These are phyloP conservation scores for Starmerella bacillaris DNA, from an alignment of 805 yeast species.

Conservation along the genomic window DNA sequence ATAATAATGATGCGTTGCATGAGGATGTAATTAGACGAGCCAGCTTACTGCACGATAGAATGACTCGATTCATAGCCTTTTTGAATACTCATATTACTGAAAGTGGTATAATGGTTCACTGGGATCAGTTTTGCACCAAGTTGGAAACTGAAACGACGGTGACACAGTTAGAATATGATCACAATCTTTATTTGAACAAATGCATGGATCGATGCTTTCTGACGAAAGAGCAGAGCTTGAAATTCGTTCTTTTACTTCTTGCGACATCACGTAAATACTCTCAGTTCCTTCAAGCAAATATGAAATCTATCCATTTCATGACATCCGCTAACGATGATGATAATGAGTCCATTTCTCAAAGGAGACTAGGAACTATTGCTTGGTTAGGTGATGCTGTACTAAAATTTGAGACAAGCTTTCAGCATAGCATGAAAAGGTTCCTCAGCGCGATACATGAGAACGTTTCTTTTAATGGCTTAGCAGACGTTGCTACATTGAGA, in stretches of 20 bases:
- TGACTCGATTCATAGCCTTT: constrained; percentile 39
- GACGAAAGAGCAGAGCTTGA: constrained; percentile 38
- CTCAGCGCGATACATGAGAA: neutral
- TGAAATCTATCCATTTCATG: constrained; percentile 11
- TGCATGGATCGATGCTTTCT: constrained; percentile 48
- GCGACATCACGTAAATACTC: constrained; percentile 20
- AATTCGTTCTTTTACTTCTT: constrained; percentile 28
- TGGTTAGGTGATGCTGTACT: neutral
- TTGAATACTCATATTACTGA: constrained; percentile 37
- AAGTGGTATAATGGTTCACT: constrained; percentile 43
- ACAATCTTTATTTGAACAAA: constrained; percentile 43
- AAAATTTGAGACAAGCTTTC: neutral
- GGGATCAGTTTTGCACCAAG: constrained; percentile 26
- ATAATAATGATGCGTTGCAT: constrained; percentile 22
- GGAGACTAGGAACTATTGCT: neutral
- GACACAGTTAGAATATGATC: constrained; percentile 28
- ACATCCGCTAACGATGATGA: neutral
- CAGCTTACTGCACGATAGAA: constrained; percentile 26
- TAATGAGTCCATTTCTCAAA: neutral
- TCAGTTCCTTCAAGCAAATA: constrained; percentile 15
- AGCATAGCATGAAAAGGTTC: neutral
- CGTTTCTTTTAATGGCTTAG: neutral
- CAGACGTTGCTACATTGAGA: neutral
- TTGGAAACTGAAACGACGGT: constrained; percentile 24
- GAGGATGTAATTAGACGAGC: constrained; percentile 11